These are phyloP conservation scores for Choiromyces venosus DNA, from an alignment of 495 filamentous ascomycete genomes.

Conservation along the genomic window DNA sequence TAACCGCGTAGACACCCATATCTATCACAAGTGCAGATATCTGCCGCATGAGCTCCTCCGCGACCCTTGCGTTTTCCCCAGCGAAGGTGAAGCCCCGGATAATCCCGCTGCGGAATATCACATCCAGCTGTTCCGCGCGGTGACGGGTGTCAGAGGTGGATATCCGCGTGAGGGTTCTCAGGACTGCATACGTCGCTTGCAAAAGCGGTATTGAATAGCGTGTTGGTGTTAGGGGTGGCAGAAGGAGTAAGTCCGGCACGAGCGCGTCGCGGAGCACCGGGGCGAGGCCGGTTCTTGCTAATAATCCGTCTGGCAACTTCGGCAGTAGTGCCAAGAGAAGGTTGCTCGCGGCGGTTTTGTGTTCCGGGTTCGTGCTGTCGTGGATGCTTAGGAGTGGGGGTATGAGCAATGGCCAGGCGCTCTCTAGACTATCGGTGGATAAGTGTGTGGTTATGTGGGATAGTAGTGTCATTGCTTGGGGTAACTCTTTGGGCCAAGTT, in stretches of 20 bases:
- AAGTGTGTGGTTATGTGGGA: constrained; percentile 11
- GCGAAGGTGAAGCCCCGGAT: constrained; percentile 53
- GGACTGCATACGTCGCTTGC: constrained; percentile 58
- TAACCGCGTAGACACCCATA: constrained; percentile 64
- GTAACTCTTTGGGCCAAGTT: constrained; percentile 18
- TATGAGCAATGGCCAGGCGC: constrained; percentile 67
- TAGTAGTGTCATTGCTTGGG: constrained; percentile 22
- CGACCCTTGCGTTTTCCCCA: constrained; percentile 50
- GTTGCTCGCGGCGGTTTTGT: constrained; percentile 58
- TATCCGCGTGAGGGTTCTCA: constrained; percentile 54
- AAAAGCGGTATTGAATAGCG: constrained; percentile 63
- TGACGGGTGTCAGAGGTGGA: constrained; percentile 42
- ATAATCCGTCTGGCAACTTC: constrained; percentile 44
- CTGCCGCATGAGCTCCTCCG: constrained; percentile 55
- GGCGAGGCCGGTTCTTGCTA: constrained; percentile 67
- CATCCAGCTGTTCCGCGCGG: constrained; percentile 45
- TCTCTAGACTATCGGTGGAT: constrained; percentile 15
- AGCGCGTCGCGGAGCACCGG: constrained; percentile 75
- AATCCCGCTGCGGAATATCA: constrained; percentile 54
- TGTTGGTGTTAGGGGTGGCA: constrained; percentile 75
- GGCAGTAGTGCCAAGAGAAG: constrained; percentile 58
- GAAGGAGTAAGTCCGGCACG: constrained; percentile 62
- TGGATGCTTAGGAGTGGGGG: constrained; percentile 74
- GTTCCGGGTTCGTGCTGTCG: constrained; percentile 58
- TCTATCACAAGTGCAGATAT: constrained; percentile 51